These are phyloP conservation scores for Salvia miltiorrhiza DNA, from an alignment of 257 asterid species.

Conservation along the genomic window DNA sequence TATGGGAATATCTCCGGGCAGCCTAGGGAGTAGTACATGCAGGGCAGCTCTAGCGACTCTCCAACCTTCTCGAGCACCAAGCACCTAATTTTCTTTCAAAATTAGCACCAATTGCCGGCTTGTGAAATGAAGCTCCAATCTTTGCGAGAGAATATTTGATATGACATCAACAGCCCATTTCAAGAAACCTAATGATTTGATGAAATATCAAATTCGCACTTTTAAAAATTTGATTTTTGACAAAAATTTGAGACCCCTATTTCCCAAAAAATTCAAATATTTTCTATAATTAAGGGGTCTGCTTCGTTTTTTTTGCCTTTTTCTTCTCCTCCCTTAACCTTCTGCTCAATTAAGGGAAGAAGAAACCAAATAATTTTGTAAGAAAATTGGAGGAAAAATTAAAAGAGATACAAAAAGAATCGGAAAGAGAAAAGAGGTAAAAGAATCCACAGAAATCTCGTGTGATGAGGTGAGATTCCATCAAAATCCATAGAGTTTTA, in stretches of 20 bases:
- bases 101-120: neutral
- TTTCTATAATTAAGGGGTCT: conserved; percentile 6
- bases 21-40: conserved; percentile 61
- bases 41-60: conserved; percentile 72
- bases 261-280: conserved; percentile 7
- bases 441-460: no score
- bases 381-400: conserved; percentile 11
- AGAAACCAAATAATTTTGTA: conserved; percentile 27
- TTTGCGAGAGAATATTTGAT: conserved; percentile 2
- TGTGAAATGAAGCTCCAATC: neutral
- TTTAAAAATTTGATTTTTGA: conserved; percentile 12
- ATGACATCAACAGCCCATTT: conserved; percentile 24
- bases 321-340: no score
- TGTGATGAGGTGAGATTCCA: no score
- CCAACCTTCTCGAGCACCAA: conserved; percentile 78
- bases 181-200: conserved; percentile 10
- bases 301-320: neutral
- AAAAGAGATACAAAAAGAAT: conserved; percentile 26
- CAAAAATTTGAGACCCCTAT: conserved; percentile 29
- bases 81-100: conserved; percentile 27
- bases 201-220: conserved; percentile 24
- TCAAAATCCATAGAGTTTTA: no score
- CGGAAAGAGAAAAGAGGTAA: no score
- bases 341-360: no score
- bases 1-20: conserved; percentile 80